Evolutionary conservation across 1,284 basidiomycete species (phyloP), one percentile per base, ranked within the genome.

Genomic region (Paramarasmius palmivorus): DNA sequence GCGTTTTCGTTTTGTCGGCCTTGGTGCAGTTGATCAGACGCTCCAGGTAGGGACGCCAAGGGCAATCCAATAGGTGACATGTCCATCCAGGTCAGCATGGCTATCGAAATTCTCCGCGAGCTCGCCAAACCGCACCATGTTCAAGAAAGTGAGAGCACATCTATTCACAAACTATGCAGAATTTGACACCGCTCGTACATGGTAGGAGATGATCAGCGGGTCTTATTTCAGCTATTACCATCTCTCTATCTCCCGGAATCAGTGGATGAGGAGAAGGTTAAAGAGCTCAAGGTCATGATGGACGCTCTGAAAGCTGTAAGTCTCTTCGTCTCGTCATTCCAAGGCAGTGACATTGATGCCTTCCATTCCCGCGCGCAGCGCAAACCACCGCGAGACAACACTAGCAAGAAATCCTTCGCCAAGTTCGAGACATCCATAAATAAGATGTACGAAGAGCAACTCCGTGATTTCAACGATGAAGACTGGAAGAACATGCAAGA

Each of bases 191-290:
- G 19, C 56, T 41, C 15, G 25, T 29, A 9, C 15, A 29, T 29
- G 10, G 49, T 60, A 92, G 90, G 83, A 69, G 89, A 92, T 8
- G 82, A 88, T 57, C 85, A 86, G 64, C 93, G 92, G 69, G 78
- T 84, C 1, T 71, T 94, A 14, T 86, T 81, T 45, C 88, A 93
- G 53, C 73, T 90, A 37, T 77, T 96, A 1, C 72, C 75, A 55
- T 94, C 92, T 66, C 74, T 95, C 1, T 75, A 86, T 65, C 70
- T 95, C 1, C 92, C 94, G 0, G 84, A 90, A 35, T 73, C 78
- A 34, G 76, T 84, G 0, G 88, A 90, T 45, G 83, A 86, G 35
- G 78, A 83, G 66, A 84, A 84, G 65, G 73, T 92, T 51, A 80
- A 83, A 46, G 79, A 78, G 4, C 65, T 92, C 12, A 84, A 87